phyloP scores from a whole-genome alignment of 768 basidiomycete genomes.

The Lactarius psammicola region DNA sequence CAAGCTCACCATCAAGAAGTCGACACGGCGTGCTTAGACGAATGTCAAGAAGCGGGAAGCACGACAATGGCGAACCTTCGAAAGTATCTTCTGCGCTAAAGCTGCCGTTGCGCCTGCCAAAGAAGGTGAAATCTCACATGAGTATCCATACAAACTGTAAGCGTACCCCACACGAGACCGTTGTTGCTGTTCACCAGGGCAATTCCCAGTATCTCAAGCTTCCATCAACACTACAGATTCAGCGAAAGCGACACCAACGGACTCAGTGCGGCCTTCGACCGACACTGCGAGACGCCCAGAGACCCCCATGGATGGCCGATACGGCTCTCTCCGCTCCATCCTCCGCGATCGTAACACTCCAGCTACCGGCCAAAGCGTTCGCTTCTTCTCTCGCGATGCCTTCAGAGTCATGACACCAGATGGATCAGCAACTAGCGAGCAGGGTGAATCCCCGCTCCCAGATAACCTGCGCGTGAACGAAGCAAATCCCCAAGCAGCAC shows the following conservation, averaged over 20 bases:
- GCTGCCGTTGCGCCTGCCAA: constrained; percentile 22
- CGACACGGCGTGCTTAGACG: constrained; percentile 27
- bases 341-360: constrained; percentile 69
- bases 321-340: constrained; percentile 66
- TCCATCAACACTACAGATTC: constrained; percentile 35
- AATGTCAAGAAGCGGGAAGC: constrained; percentile 25
- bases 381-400: constrained; percentile 71
- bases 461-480: constrained; percentile 33
- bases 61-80: constrained; percentile 21
- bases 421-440: constrained; percentile 46
- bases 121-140: constrained; percentile 29
- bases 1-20: constrained; percentile 26
- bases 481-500: constrained; percentile 32
- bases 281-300: constrained; percentile 29
- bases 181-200: constrained; percentile 2
- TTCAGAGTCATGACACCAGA: constrained; percentile 68
- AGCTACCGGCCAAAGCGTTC: constrained; percentile 75
- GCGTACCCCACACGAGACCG: neutral
- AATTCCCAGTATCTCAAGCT: constrained; percentile 18
- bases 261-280: constrained; percentile 32
- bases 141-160: constrained; percentile 24
- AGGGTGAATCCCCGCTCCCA: constrained; percentile 33
- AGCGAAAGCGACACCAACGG: constrained; percentile 30
- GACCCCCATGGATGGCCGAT: constrained; percentile 39
- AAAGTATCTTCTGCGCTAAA: constrained; percentile 24